Evolutionary conservation across 2,329 filamentous ascomycete genomes (phyloP), one percentile per base, ranked within the genome.

Genomic region (Pestalotiopsis sp.): DNA sequence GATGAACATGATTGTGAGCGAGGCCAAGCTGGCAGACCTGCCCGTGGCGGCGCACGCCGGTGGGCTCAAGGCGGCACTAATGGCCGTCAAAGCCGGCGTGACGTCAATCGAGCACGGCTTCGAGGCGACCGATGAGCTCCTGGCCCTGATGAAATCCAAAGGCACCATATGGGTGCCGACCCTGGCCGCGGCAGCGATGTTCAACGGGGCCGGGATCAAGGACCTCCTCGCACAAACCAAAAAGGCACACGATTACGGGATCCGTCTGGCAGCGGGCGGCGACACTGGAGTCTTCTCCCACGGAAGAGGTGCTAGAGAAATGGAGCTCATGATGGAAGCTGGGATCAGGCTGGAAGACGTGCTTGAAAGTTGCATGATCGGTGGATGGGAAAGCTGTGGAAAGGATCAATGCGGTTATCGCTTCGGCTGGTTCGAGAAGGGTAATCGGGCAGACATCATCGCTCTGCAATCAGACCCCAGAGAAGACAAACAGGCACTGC

Each of bases 321-420:
- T 88, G 68, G 87, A 89, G 74, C 76, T 89, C n/a, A 80, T 89
- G 79, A 73, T 84, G 0, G 78, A 84, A 56, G 83, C 85, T 4
- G 86, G 86, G 0, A 76, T 89, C 1, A 83, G 84, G 0, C 69
- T 87, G 0, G 81, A 79, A 31, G 84, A 88, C 57, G 83, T 85
- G 0, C 75, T 89, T 38, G 81, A 83, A 67, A 82, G 85, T 4
- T 83, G 81, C 14, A 88, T 84, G 5, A 70, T 89, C 2, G 82
- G 82, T 25, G 87, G 87, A 0, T 89, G 86, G 86, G 82, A 87
- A 68, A 81, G 85, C 6, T 89, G 87, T 69, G 86, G 87, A 0
- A 82, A 80, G 2, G 84, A 88, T 41, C 78, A 81, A 62, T 86
- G 83, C 68, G 87, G 86, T 0, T 80, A 82, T 66, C 77, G 80